Evolutionary conservation across 179 eudicot genomes (phyloP).

Genomic region (Amaranthus tricolor): DNA sequence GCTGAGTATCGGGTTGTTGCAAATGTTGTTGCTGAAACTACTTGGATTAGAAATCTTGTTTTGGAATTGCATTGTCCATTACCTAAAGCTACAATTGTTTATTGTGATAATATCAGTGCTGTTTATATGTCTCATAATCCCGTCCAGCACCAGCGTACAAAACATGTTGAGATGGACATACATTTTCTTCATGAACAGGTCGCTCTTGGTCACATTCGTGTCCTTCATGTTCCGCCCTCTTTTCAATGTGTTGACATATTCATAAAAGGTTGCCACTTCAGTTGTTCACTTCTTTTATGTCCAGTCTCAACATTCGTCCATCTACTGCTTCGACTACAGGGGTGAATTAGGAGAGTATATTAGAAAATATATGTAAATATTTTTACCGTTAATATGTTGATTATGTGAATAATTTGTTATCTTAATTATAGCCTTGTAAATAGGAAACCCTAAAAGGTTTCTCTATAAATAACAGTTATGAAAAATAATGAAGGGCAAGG

Average conservation of each 20-base stretch:
- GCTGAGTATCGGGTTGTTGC: background rate
- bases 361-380: no score
- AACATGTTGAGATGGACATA: no score
- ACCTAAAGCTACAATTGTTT: background rate
- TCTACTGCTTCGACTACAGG: background rate
- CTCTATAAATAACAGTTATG: no score
- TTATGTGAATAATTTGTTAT: no score
- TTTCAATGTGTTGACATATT: conserved; percentile 1
- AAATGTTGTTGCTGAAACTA: background rate
- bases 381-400: no score
- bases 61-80: background rate
- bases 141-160: no score
- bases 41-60: background rate
- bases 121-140: no score
- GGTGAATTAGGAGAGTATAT: background rate
- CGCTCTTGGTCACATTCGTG: background rate
- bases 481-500: no score
- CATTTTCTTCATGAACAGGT: conserved; percentile 6
- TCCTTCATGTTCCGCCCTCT: background rate
- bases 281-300: background rate
- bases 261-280: background rate
- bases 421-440: no score
- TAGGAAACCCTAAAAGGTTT: no score
- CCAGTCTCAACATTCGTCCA: background rate
- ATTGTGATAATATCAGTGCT: no score